Evolutionary conservation across 768 basidiomycete genomes (phyloP), one percentile per base, ranked within the genome.

Genomic region (Leccinum olivaceopallidum): DNA sequence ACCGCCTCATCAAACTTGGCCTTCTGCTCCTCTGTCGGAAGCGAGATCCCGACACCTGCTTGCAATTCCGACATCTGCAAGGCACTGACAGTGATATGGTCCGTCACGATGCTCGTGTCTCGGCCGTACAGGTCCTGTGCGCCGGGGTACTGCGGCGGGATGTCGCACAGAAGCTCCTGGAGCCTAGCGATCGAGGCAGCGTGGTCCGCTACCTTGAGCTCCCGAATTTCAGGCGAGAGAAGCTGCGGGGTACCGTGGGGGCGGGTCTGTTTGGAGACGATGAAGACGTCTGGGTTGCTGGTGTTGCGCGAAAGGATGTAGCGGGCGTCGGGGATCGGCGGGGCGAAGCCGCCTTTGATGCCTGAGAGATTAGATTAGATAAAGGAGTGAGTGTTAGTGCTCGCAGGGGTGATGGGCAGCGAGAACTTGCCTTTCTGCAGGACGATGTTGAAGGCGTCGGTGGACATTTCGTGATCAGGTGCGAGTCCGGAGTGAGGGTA

Each of bases 281-380:
- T 67, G 54, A 90, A 77, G 24, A 65, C 61, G 14, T 76, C 44
- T 39, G 37, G 37, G 51, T 77, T 72, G 7, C 65, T 67, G 2
- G 77, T 51, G 14, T 50, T 4, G 51, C 79, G 76, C 22, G 83
- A 80, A 63, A 92, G 66, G 26, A 78, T 78, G 69, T 84, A 77
- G 66, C 87, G 74, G 14, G 82, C 84, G 28, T 74, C 74, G 4
- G 88, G 85, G 7, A 78, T 85, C 4, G 91, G 85, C 0, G 89
- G 87, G 13, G 83, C 84, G 68, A 93, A 89, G 47, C 91, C 91
- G 32, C 90, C 90, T 13, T 77, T 72, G 69, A 92, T 92, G 60
- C 91, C 91, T 48, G 42, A 12, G 5, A 47, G 44, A 47, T 47
- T 10, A 42, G 16, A 22, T 16, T n/a, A 39, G 14, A 22, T 16